Evolutionary conservation across 306 rosid species (phyloP).

Genomic region (Quercus suber): DNA sequence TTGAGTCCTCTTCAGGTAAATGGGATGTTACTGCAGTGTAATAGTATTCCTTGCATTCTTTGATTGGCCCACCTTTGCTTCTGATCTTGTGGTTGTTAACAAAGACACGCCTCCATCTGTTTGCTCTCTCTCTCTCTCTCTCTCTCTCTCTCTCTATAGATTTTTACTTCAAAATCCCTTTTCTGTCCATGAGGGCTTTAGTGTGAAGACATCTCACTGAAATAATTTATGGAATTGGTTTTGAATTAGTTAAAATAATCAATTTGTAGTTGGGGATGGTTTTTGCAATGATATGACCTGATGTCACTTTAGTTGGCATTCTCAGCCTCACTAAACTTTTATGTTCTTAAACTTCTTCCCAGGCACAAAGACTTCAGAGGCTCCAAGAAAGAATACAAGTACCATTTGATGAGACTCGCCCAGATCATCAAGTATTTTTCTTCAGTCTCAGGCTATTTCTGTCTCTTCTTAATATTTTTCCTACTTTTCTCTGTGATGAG

Average conservation of each 20-base stretch:
- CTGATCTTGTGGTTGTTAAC: not conserved
- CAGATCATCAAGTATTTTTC: slow-evolving; percentile 73
- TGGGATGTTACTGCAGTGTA: not conserved
- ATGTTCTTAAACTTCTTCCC: slow-evolving; percentile 9
- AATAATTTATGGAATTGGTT: not conserved
- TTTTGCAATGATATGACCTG: not conserved
- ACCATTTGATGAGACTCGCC: slow-evolving; percentile 68
- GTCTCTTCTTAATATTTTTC: not conserved
- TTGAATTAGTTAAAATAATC: not conserved
- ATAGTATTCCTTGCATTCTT: not conserved
- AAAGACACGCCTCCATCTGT: not conserved
- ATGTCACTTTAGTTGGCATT: not conserved
- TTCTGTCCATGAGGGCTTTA: not conserved
- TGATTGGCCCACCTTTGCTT: slow-evolving; percentile 16
- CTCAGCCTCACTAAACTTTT: not conserved
- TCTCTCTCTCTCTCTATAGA: not conserved
- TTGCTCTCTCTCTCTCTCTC: not conserved
- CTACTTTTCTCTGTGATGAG: not conserved
- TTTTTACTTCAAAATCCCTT: not conserved
- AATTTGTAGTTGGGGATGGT: not conserved
- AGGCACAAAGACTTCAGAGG: slow-evolving; percentile 83
- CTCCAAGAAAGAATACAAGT: slow-evolving; percentile 78
- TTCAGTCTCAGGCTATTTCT: slow-evolving; percentile 16
- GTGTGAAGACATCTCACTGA: not conserved
- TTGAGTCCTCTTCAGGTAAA: slow-evolving; percentile 75